These are phyloP conservation scores for Alisma plantagoaquatica DNA, from an alignment of 106 monocot species.

Conservation along the genomic window DNA sequence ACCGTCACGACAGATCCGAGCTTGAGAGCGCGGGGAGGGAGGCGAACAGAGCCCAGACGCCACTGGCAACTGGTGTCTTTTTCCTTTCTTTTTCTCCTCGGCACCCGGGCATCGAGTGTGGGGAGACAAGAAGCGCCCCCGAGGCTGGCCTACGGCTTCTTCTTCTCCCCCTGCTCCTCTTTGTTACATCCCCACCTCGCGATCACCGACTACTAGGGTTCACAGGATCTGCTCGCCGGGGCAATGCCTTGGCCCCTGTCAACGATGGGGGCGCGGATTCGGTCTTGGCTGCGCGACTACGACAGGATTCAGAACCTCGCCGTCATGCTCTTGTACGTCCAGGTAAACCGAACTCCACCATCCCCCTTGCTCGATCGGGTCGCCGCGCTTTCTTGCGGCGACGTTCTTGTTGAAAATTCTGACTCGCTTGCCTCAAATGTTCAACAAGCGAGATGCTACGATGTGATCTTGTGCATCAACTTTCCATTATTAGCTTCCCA, in stretches of 20 bases:
- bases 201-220: too few relatives aligned
- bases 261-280: slow-evolving; percentile 42
- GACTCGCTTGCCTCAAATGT: background rate
- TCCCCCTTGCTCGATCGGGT: background rate
- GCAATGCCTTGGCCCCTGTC: slow-evolving; percentile 24
- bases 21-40: too few relatives aligned
- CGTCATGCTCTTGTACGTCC: slow-evolving; percentile 60
- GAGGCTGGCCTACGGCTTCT: too few relatives aligned
- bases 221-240: too few relatives aligned
- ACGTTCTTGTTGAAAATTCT: background rate
- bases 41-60: too few relatives aligned
- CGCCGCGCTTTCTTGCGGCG: background rate
- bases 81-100: too few relatives aligned
- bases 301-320: slow-evolving; percentile 50
- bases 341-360: slow-evolving; percentile 16
- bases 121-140: too few relatives aligned
- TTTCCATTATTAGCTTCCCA: background rate
- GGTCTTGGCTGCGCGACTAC: slow-evolving; percentile 61
- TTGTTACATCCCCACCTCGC: too few relatives aligned
- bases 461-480: background rate
- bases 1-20: too few relatives aligned
- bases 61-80: too few relatives aligned
- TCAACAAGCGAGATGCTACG: background rate
- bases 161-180: too few relatives aligned
- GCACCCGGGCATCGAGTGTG: too few relatives aligned